A percentile compares a stretch with the other conserved stretches of the same genome.
Conservation (phyloP, 164 flowering plant species). For the Cinnamomum micranthum region DNA sequence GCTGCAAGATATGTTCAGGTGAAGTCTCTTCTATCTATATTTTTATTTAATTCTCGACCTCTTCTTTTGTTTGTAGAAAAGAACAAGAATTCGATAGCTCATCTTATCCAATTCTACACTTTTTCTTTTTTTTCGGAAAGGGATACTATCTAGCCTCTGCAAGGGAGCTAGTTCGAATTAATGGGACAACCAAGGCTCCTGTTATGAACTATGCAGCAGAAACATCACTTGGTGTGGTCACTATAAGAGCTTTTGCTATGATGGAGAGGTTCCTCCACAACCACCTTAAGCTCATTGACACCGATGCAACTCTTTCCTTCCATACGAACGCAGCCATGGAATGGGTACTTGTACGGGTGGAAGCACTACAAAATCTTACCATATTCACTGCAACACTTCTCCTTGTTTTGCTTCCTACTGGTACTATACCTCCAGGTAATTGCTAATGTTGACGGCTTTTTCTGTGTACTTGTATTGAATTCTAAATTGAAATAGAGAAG, state of each 20-base stretch:
- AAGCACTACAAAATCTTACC: constrained; percentile 68
- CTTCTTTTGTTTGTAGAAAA: not conserved
- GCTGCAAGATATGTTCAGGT: constrained; percentile 69
- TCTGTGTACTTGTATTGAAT: not conserved
- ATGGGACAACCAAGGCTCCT: constrained; percentile 91
- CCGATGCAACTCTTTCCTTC: constrained; percentile 68
- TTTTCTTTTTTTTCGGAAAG: constrained; percentile 23
- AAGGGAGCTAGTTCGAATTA: constrained; percentile 67
- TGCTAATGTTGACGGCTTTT: not conserved
- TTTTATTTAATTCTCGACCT: not conserved
- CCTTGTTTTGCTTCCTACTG: constrained; percentile 57
- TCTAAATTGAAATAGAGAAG: not conserved
- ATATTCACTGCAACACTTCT: constrained; percentile 57
- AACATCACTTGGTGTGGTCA: constrained; percentile 73
- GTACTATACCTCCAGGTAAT: constrained; percentile 58
- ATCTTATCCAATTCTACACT: not conserved
- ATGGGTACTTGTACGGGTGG: constrained; percentile 73
- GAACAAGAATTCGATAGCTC: not conserved
- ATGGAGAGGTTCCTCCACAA: constrained; percentile 45
- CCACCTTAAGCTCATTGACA: constrained; percentile 60
- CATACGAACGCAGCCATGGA: constrained; percentile 69
- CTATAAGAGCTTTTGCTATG: constrained; percentile 67
- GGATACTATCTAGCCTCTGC: constrained; percentile 67
- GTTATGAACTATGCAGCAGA: constrained; percentile 77
- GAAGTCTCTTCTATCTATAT: not conserved